Conservation (phyloP, 1,284 basidiomycete species). For the Amylostereum areolatum region DNA sequence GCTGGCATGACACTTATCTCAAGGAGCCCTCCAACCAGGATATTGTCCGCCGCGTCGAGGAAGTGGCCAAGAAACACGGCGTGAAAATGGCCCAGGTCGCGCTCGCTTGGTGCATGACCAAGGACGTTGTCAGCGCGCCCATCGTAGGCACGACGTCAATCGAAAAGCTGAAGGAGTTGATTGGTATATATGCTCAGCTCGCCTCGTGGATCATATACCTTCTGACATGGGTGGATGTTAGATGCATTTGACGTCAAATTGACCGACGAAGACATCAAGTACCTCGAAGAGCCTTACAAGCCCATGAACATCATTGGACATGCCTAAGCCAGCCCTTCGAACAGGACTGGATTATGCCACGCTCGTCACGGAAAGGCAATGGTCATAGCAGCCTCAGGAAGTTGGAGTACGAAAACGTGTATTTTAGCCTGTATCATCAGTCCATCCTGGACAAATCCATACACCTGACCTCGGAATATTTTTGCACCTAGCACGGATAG, state of each 20-base stretch:
- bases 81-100: constrained; percentile 37
- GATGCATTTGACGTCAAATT: constrained; percentile 28
- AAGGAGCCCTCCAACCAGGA: constrained; percentile 7
- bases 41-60: constrained; percentile 29
- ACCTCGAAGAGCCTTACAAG: constrained; percentile 22
- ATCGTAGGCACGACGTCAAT: constrained; percentile 28
- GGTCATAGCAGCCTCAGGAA: too few species aligned
- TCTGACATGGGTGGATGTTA: constrained; percentile 8
- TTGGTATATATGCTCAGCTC: constrained; percentile 13
- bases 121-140: constrained; percentile 23
- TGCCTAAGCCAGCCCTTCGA: too few species aligned
- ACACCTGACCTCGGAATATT: too few species aligned
- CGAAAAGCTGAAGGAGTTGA: constrained; percentile 23
- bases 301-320: constrained; percentile 12
- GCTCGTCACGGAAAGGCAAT: too few species aligned
- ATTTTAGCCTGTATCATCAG: too few species aligned
- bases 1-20: neutral
- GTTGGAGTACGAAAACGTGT: too few species aligned
- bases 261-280: constrained; percentile 34
- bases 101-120: constrained; percentile 31
- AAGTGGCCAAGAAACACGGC: constrained; percentile 34
- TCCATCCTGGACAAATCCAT: too few species aligned
- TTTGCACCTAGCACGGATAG: too few species aligned
- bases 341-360: too few species aligned
- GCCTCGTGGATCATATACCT: neutral